Conservation (phyloP, 1,284 basidiomycete genomes). For the Thelephora terrestris region DNA sequence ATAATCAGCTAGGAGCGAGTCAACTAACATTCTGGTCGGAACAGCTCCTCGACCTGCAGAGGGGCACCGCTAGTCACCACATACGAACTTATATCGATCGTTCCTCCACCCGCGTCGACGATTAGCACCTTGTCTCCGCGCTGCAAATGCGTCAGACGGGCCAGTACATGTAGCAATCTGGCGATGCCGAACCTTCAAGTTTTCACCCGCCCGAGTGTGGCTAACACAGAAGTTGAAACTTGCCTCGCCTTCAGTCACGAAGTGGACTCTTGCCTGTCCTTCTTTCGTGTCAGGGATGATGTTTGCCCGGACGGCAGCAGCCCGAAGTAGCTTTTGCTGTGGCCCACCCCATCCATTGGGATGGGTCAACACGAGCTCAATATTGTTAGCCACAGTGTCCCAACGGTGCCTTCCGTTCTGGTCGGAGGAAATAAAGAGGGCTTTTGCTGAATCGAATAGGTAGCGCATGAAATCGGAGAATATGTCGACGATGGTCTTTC, state of each 20-base stretch:
- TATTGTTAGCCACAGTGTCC: slow-evolving; percentile 5
- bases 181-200: slow-evolving; percentile 12
- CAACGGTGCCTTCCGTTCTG: slow-evolving; percentile 4
- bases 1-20: not conserved
- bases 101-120: slow-evolving; percentile 44
- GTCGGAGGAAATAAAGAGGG: slow-evolving; percentile 3
- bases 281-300: slow-evolving; percentile 21
- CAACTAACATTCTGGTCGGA: slow-evolving; percentile 4
- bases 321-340: slow-evolving; percentile 25
- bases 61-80: not conserved
- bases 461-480: slow-evolving; percentile 8
- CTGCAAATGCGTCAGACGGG: not conserved
- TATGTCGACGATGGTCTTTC: slow-evolving; percentile 6
- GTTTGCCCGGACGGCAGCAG: slow-evolving; percentile 22
- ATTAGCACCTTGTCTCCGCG: slow-evolving; percentile 29
- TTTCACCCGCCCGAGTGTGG: too few relatives aligned
- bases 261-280: slow-evolving; percentile 30
- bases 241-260: too few relatives aligned
- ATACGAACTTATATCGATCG: slow-evolving; percentile 31
- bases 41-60: slow-evolving; percentile 6
- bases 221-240: too few relatives aligned
- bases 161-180: slow-evolving; percentile 12
- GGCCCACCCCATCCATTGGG: slow-evolving; percentile 31
- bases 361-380: slow-evolving; percentile 26
- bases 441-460: too few relatives aligned